Evolutionary conservation across 768 basidiomycete species (phyloP).

Genomic region (Lepiota brunneoincarnata): DNA sequence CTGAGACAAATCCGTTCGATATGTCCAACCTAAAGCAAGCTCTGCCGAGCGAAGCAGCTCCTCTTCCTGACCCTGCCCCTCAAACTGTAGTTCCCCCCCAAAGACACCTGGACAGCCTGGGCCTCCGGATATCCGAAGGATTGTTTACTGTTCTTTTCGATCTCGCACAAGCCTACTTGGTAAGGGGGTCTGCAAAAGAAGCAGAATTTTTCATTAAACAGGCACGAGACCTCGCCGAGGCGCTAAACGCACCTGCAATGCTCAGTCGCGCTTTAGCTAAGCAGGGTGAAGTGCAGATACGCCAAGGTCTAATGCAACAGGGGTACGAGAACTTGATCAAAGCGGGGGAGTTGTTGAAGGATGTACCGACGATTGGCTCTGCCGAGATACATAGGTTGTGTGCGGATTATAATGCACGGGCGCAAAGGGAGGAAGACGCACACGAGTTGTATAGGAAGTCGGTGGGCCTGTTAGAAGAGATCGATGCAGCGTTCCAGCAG

Average conservation of each 20-base stretch:
- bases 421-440: constrained; percentile 46
- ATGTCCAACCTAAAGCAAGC: constrained; percentile 42
- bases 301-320: constrained; percentile 56
- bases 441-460: constrained; percentile 54
- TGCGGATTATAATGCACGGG: constrained; percentile 49
- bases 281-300: constrained; percentile 68
- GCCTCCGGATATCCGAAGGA: constrained; percentile 55
- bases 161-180: constrained; percentile 60
- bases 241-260: constrained; percentile 64
- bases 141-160: constrained; percentile 66
- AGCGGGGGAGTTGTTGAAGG: constrained; percentile 44
- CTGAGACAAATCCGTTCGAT: constrained; percentile 60
- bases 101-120: constrained; percentile 48
- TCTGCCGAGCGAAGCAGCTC: constrained; percentile 27
- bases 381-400: constrained; percentile 56
- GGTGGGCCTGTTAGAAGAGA: constrained; percentile 55
- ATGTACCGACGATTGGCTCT: constrained; percentile 52
- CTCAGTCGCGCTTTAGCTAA: constrained; percentile 62
- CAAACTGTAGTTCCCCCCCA: constrained; percentile 26
- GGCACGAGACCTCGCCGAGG: constrained; percentile 67
- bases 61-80: constrained; percentile 14
- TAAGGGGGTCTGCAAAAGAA: constrained; percentile 80
- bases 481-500: constrained; percentile 51
- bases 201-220: constrained; percentile 83
- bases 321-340: constrained; percentile 52